phyloP scores from a whole-genome alignment of 148 eudicot species.

The Rhododendron vialii region DNA sequence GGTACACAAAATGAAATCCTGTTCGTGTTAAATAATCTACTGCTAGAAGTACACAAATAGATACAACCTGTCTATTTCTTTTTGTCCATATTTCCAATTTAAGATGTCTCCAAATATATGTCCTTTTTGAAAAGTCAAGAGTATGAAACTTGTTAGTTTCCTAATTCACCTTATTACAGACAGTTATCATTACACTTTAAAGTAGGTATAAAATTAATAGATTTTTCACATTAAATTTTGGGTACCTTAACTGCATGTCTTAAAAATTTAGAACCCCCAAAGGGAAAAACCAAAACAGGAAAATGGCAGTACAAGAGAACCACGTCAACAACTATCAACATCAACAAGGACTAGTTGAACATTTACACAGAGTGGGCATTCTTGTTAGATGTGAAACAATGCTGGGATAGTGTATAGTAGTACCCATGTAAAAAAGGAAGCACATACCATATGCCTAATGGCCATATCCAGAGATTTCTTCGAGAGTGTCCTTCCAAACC shows the following conservation, averaged over 20 bases:
- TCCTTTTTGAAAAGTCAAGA: neutral
- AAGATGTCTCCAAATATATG: neutral
- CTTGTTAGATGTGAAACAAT: neutral
- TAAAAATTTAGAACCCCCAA: neutral
- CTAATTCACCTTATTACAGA: neutral
- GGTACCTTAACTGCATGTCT: neutral
- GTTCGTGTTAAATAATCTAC: neutral
- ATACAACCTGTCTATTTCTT: neutral
- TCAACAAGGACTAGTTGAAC: neutral
- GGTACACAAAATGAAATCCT: neutral
- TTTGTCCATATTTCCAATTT: neutral
- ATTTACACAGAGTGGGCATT: neutral
- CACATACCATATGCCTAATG: conserved; percentile 85
- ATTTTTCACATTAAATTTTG: neutral
- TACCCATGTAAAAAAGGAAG: neutral
- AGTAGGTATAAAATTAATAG: neutral
- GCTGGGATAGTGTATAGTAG: neutral
- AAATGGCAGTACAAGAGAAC: neutral
- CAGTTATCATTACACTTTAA: neutral
- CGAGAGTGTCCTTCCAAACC: conserved; percentile 89
- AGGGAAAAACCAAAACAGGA: neutral
- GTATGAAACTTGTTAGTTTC: neutral
- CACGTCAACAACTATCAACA: neutral
- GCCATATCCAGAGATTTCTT: conserved; percentile 99
- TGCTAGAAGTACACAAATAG: neutral